A percentile compares a stretch with the other conserved stretches of the same genome.
phyloP scores from a whole-genome alignment of 78 protist genomes.

The Emiliania huxleyi region DNA sequence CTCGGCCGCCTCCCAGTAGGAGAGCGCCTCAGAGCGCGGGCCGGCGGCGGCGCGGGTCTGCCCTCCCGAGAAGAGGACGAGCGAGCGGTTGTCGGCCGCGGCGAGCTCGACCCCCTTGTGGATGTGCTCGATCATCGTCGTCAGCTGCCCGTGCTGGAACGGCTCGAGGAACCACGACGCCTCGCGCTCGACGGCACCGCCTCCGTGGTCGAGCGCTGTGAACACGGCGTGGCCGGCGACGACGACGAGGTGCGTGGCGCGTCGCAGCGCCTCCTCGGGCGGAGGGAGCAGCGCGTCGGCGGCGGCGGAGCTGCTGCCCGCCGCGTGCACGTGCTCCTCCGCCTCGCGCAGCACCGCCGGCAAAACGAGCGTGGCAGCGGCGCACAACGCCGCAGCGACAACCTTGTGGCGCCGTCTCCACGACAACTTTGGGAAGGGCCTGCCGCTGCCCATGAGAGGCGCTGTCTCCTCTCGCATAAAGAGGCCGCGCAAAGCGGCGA shows the following conservation, averaged over 20 bases:
- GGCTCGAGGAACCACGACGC: background rate
- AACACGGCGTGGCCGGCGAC: conserved; percentile 38
- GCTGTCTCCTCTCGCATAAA: too few relatives aligned
- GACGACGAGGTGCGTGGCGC: background rate
- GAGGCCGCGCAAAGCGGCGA: too few relatives aligned
- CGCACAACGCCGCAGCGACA: background rate
- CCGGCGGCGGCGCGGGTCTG: conserved; percentile 22
- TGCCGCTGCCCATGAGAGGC: too few relatives aligned
- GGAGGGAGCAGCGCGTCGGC: background rate
- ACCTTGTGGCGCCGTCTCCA: background rate
- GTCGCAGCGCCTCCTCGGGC: background rate
- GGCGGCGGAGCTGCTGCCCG: background rate
- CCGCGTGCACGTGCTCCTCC: too few relatives aligned
- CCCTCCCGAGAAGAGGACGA: conserved; percentile 37
- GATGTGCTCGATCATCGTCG: conserved; percentile 8
- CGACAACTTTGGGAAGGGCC: too few relatives aligned
- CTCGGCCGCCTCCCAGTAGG: conserved; percentile 34
- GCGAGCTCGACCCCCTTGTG: background rate
- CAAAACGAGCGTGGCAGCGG: background rate
- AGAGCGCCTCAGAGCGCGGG: conserved; percentile 25
- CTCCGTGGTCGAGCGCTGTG: background rate
- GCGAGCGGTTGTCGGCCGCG: background rate
- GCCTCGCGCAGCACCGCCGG: background rate
- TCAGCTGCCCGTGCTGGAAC: conserved; percentile 11
- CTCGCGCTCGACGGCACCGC: background rate